phyloP scores from a whole-genome alignment of 2,329 filamentous ascomycete genomes.

The Thielaviopsis euricoi region DNA sequence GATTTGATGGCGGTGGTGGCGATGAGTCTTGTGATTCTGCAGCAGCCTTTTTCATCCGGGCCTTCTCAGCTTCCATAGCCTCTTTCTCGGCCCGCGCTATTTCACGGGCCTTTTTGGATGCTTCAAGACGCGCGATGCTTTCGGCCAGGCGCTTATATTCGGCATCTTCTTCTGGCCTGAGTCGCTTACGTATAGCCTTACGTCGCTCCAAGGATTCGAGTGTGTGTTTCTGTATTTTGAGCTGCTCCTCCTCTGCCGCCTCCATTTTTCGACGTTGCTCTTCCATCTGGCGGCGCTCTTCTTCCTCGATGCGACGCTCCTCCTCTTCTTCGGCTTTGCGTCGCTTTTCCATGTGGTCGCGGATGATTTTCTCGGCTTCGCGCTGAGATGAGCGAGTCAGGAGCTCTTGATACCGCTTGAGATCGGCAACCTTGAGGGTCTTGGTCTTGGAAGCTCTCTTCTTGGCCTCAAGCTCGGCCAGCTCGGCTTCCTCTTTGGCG shows the following conservation, averaged over 20 bases:
- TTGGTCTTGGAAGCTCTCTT: constrained; percentile 3
- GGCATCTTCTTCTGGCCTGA: neutral
- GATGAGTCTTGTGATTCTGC: neutral
- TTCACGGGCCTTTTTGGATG: neutral
- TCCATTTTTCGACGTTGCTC: constrained; percentile 3
- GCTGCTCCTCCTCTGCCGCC: neutral
- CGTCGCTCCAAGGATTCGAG: neutral
- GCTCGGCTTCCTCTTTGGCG: constrained; percentile 7
- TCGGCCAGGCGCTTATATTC: neutral
- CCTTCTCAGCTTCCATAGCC: neutral
- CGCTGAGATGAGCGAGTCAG: constrained; percentile 8
- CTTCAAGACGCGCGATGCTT: neutral
- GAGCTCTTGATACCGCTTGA: constrained; percentile 9
- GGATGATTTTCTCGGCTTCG: constrained; percentile 6
- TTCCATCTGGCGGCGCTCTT: constrained; percentile 7
- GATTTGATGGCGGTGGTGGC: constrained; percentile 1
- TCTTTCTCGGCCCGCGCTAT: constrained; percentile 1
- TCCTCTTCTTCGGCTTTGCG: constrained; percentile 5
- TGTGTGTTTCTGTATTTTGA: neutral
- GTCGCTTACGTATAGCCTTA: constrained; percentile 2
- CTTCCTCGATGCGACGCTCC: constrained; percentile 5
- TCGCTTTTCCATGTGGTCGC: constrained; percentile 4
- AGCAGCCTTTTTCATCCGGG: neutral
- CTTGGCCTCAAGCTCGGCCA: constrained; percentile 7
- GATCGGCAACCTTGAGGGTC: neutral